Evolutionary conservation across 345 rosid species (phyloP).

Genomic region (Carallia brachiata): DNA sequence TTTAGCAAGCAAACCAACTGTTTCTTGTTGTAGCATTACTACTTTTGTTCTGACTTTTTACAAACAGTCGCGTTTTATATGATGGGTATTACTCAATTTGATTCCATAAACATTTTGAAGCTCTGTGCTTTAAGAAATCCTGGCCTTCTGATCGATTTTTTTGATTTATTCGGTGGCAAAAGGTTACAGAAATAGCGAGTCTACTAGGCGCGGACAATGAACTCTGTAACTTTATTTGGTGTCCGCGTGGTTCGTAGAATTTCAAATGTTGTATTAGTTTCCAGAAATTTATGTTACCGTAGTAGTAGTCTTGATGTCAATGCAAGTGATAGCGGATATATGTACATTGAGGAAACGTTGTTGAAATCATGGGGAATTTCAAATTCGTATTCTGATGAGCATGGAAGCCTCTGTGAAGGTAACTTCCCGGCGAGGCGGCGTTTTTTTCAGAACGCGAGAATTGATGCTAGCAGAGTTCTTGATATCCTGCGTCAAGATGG

Average conservation of each 20-base stretch:
- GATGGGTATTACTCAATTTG: conserved; percentile 26
- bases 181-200: conserved; percentile 46
- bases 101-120: background rate
- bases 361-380: conserved; percentile 41
- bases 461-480: conserved; percentile 53
- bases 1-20: no score
- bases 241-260: conserved; percentile 43
- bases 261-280: conserved; percentile 26
- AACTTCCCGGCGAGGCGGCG: conserved; percentile 21
- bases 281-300: conserved; percentile 42
- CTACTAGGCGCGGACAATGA: conserved; percentile 39
- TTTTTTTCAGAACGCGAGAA: conserved; percentile 39
- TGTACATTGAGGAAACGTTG: conserved; percentile 54
- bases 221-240: conserved; percentile 40
- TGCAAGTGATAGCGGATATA: conserved; percentile 39
- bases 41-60: background rate
- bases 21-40: no score
- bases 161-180: conserved; percentile 13
- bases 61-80: conserved; percentile 10
- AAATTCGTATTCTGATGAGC: conserved; percentile 31
- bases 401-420: conserved; percentile 13
- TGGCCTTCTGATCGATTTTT: conserved; percentile 11
- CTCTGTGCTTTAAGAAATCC: conserved; percentile 2
- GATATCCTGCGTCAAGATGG: conserved; percentile 59
- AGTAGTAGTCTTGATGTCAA: conserved; percentile 31